Base-by-base conservation (phyloP, 139 green algal genomes). In the Spirogloea muscicola region DNA sequence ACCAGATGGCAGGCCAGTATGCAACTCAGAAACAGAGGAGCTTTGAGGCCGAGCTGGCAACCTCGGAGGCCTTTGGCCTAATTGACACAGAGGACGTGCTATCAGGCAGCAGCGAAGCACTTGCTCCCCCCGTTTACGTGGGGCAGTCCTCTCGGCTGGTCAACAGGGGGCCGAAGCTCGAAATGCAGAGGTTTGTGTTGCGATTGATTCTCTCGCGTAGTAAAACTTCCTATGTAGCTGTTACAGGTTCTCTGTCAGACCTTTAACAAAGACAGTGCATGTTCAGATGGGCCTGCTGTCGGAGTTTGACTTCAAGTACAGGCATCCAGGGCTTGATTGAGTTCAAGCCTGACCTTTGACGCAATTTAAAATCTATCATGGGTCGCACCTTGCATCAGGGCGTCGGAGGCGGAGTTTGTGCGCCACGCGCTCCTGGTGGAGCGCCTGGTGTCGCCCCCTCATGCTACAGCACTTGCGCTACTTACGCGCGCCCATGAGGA, bases 151-250 rank as follows among this genome's bases (percentile, higher is more conserved):
- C 67, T 27, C 73, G 73, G 2, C 33, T 81, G 29, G 21, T 81
- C 21, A 51, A 25, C 37, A 27, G 73, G 29, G 73, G 73, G 21
- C 10, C 21, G 1, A 58, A 44, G 1, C n/a, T 44, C 6, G 34
- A 81, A 16, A 38, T 49, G 25, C 73, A 81, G 57, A 51, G 72
- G 69, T 78, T 34, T 44, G 64, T 71, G 61, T 64, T n/a, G n/a
- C n/a, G n/a, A n/a, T n/a, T n/a, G n/a, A n/a, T n/a, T n/a, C n/a
- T n/a, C n/a, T n/a, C n/a, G n/a, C n/a, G n/a, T n/a, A n/a, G n/a
- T n/a, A n/a, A n/a, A n/a, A n/a, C n/a, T n/a, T n/a, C n/a, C n/a
- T n/a, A n/a, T n/a, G n/a, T n/a, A n/a, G n/a, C n/a, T n/a, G n/a
- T n/a, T n/a, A n/a, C n/a, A n/a, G n/a, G n/a, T n/a, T n/a, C n/a